Evolutionary conservation across 768 basidiomycete species (phyloP).

Genomic region (Tricholoma terreum): DNA sequence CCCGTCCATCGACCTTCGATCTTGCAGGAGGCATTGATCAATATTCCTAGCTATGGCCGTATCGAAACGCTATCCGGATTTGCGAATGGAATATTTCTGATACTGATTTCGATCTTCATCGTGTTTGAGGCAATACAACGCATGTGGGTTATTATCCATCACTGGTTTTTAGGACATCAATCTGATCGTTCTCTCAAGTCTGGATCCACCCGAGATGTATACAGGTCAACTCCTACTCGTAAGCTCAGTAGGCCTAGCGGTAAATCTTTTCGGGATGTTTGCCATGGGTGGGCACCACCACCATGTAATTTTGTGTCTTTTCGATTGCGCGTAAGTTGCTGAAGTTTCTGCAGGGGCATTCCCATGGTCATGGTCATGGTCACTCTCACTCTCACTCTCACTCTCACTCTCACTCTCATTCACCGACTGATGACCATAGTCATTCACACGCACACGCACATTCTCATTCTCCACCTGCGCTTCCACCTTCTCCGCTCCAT

Average conservation of each 20-base stretch:
- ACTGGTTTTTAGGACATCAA: not conserved
- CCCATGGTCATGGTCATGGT: conserved; percentile 41
- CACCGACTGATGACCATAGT: too few relatives aligned
- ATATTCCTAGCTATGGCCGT: conserved; percentile 75
- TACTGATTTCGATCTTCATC: conserved; percentile 95
- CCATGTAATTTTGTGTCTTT: conserved; percentile 48
- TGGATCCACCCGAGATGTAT: conserved; percentile 98
- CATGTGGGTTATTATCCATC: conserved; percentile 49
- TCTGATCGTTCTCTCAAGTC: conserved; percentile 34
- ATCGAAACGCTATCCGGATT: conserved; percentile 98
- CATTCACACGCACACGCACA: conserved; percentile 33
- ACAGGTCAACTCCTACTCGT: conserved; percentile 89
- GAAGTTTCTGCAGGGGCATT: conserved; percentile 41
- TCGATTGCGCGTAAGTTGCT: not conserved
- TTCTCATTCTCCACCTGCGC: conserved; percentile 7
- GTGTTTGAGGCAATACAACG: conserved; percentile 97
- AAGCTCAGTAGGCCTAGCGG: conserved; percentile 82
- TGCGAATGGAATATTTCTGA: conserved; percentile 93
- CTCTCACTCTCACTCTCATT: conserved; percentile 52
- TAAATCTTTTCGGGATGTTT: conserved; percentile 98
- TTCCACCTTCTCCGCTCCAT: conserved; percentile 1
- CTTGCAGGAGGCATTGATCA: conserved; percentile 1
- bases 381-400: conserved; percentile 46
- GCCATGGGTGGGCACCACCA: conserved; percentile 96
- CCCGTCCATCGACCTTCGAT: not conserved